phyloP scores from a whole-genome alignment of 306 rosid genomes.

The Echinosophora koreensis region DNA sequence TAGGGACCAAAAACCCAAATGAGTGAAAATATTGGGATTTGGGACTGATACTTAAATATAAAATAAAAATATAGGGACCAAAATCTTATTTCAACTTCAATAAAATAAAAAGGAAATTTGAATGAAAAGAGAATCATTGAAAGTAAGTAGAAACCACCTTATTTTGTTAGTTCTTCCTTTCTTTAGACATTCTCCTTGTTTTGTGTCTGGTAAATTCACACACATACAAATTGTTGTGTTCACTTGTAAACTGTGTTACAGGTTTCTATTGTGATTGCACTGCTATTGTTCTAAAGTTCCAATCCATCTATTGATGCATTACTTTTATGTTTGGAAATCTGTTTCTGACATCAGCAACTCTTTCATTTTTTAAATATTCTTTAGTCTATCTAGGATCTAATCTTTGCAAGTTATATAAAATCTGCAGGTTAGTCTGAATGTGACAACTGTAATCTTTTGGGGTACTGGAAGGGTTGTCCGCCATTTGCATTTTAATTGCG shows the following conservation, averaged over 20 bases:
- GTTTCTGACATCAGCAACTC: conserved; percentile 26
- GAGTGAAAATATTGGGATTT: too few relatives aligned
- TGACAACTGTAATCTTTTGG: conserved; percentile 26
- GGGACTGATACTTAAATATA: too few relatives aligned
- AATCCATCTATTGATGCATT: conserved; percentile 23
- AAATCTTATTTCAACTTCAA: neutral
- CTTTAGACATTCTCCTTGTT: conserved; percentile 22
- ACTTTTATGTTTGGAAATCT: conserved; percentile 23
- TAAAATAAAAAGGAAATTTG: neutral
- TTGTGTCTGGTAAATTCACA: conserved; percentile 11
- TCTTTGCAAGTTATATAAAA: conserved; percentile 33
- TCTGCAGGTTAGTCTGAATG: conserved; percentile 49
- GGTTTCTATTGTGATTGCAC: conserved; percentile 18
- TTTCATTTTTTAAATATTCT: neutral
- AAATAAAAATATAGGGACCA: too few relatives aligned
- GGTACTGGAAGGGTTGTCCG: conserved; percentile 33
- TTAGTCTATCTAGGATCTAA: conserved; percentile 43
- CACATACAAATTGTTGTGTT: neutral
- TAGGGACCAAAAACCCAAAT: too few relatives aligned
- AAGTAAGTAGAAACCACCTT: neutral
- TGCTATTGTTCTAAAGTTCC: conserved; percentile 14
- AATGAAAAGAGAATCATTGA: neutral
- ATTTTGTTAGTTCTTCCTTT: conserved; percentile 6
- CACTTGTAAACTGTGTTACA: neutral
- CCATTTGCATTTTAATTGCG: conserved; percentile 10